Base-by-base conservation (phyloP, 2,329 filamentous ascomycete species). In the Penicillium hesseltinei region DNA sequence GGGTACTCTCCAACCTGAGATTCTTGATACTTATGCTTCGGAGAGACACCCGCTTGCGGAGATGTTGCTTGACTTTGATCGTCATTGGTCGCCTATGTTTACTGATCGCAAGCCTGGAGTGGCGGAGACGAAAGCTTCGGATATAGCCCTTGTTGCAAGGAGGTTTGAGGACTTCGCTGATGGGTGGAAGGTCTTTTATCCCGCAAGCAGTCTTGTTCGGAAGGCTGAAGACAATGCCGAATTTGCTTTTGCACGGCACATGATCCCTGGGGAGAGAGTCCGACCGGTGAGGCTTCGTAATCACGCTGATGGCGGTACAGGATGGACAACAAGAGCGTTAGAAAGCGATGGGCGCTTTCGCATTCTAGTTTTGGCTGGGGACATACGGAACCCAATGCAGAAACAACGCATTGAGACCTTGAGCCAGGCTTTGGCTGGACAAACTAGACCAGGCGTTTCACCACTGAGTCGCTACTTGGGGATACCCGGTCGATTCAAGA, bases 41-140 rank as follows among this genome's bases (percentile, higher is more conserved):
- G 82, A 85, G 63, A 76, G 88, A 2, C 80, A 83, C 4, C 79
- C 77, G 4, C 82, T 90, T 2, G 88, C 88, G 0, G 78, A 87
- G 56, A 82, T 88, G 51, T 78, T 91, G 0, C 89, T 91, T 59
- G 78, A 80, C 7, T 86, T 88, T 57, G 85, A 88, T 66, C 81
- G 82, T 45, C 53, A 57, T n/a, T 67, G 63, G 65, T 62, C 63
- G 7, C 55, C 51, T 2, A 48, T 63, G 2, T 67, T 67, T 27
- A 66, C 58, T 10, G 56, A 59, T 7, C 25, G 13, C 0, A 52
- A 54, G 7, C 27, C 44, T 21, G 55, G 9, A 11, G 31, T 44
- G 11, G 38, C 31, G 9, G 45, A 38, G 3, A 43, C 53, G 15
- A 67, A 66, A 29, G 54, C 63, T 17, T 53, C 59, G 7, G 49